Conservation (phyloP, 306 rosid genomes). For the Gastrolobium villosum region DNA sequence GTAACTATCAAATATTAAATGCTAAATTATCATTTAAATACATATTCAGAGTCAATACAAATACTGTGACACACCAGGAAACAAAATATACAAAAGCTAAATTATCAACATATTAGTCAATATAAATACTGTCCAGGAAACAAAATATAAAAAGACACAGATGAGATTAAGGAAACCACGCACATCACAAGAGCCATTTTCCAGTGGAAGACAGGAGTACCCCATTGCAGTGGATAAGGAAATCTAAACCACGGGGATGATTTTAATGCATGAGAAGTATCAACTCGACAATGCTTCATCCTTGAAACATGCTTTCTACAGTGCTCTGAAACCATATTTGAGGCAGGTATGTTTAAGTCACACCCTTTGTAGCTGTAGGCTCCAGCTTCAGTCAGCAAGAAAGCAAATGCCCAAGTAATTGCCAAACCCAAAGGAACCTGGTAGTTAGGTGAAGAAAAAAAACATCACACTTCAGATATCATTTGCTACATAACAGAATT, state of each 20-base stretch:
- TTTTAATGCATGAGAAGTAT: constrained; percentile 80
- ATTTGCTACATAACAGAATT: constrained; percentile 35
- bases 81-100: no score
- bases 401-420: constrained; percentile 94
- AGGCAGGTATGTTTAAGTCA: constrained; percentile 85
- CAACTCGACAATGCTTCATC: constrained; percentile 95
- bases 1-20: no score
- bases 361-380: constrained; percentile 93
- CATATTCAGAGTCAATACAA: no score
- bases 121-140: constrained; percentile 36
- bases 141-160: constrained; percentile 61
- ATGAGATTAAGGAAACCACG: constrained; percentile 87
- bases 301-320: constrained; percentile 95
- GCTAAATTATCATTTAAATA: no score
- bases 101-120: constrained; percentile 27
- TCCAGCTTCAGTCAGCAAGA: constrained; percentile 90
- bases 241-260: constrained; percentile 96
- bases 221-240: constrained; percentile 99
- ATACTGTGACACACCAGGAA: no score
- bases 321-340: constrained; percentile 87
- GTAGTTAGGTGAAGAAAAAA: constrained; percentile 45
- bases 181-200: constrained; percentile 97
- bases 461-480: constrained; percentile 40
- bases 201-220: constrained; percentile 98
- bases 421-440: constrained; percentile 99